Evolutionary conservation across 2,329 filamentous ascomycete genomes (phyloP).

Genomic region (Ampelomyces quisqualis): DNA sequence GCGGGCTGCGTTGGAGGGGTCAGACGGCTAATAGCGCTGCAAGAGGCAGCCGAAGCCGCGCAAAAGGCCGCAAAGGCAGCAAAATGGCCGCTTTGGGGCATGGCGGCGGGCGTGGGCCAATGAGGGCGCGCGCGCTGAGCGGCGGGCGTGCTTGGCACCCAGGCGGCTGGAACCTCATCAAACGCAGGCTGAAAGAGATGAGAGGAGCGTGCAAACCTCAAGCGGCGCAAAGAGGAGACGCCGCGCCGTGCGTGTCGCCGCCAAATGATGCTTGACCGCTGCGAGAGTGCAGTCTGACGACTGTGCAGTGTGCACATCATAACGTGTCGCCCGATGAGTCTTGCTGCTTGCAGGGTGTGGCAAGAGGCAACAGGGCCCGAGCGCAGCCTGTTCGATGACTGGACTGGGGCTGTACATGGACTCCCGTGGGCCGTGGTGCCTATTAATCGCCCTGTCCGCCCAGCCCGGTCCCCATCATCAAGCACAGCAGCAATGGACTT

Average conservation of each 20-base stretch:
- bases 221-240: conserved; percentile 10
- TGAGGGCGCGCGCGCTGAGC: conserved; percentile 12
- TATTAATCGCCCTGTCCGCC: conserved; percentile 33
- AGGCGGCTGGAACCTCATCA: conserved; percentile 12
- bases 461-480: conserved; percentile 27
- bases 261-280: conserved; percentile 4
- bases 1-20: conserved; percentile 24
- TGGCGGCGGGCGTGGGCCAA: conserved; percentile 10
- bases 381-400: conserved; percentile 26
- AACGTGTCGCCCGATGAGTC: conserved; percentile 30
- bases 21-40: conserved; percentile 21
- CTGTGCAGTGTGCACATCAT: no score
- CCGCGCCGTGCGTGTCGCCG: conserved; percentile 26
- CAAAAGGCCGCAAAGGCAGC: conserved; percentile 2
- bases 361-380: conserved; percentile 23
- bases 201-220: no score
- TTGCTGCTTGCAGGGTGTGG: conserved; percentile 25
- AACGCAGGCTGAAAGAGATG: conserved; percentile 13
- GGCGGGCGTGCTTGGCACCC: conserved; percentile 19
- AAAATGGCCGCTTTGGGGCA: conserved; percentile 13
- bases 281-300: background rate
- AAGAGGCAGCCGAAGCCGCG: conserved; percentile 11
- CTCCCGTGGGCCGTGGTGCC: no score
- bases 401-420: conserved; percentile 23
- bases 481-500: conserved; percentile 38